Percentiles rank a stretch among this genome's conserved stretches.
These are phyloP conservation scores for Neostapfia colusana DNA, from an alignment of 176 grass and related monocot species.

Conservation along the genomic window DNA sequence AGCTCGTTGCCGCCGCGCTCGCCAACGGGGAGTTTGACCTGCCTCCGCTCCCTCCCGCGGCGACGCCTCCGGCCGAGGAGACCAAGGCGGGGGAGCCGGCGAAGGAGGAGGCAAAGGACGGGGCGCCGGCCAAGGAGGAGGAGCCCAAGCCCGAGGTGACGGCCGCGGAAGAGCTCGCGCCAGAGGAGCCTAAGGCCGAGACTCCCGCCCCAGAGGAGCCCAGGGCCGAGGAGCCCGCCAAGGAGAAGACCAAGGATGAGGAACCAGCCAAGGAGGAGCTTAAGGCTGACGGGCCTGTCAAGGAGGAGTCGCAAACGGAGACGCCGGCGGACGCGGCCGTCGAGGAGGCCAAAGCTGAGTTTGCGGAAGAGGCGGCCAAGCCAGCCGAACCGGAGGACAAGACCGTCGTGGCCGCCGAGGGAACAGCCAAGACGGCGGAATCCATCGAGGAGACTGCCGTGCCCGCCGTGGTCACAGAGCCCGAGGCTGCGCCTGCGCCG, in stretches of 20 bases:
- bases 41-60: constrained; percentile 17
- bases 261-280: not conserved
- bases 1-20: constrained; percentile 61
- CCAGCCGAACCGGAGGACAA: constrained; percentile 12
- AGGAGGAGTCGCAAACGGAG: constrained; percentile 13
- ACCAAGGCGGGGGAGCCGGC: not conserved
- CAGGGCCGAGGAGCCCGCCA: not conserved
- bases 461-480: not conserved
- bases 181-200: too few species aligned
- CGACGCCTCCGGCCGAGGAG: not conserved
- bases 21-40: constrained; percentile 53
- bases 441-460: constrained; percentile 28
- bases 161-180: too few species aligned
- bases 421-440: constrained; percentile 27
- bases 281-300: constrained; percentile 9
- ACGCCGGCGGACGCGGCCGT: not conserved
- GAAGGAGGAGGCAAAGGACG: not conserved
- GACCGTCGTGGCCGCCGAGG: constrained; percentile 26
- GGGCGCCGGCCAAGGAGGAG: not conserved
- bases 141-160: not conserved
- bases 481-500: not conserved
- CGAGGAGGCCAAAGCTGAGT: constrained; percentile 38
- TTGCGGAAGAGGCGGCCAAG: constrained; percentile 32
- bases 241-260: constrained; percentile 10
- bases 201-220: not conserved